Evolutionary conservation across 306 rosid species (phyloP), one percentile per base, ranked within the genome.

Genomic region (Astragalus membranaceus): DNA sequence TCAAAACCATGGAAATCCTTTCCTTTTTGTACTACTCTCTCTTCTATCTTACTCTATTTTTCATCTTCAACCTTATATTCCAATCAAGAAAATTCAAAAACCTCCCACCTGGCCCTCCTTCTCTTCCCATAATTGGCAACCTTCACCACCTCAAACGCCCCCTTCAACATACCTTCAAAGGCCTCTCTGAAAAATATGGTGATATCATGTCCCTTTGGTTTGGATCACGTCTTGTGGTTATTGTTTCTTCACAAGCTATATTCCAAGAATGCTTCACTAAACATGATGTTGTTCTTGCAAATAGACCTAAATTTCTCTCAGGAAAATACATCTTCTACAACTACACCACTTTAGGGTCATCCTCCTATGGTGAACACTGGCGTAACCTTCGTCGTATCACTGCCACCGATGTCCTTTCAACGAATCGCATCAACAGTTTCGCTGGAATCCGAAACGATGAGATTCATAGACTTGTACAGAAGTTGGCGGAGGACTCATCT

Each of bases 361-460:
- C 88, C 7, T 26, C 84, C 3, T 80, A 85, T 32, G 90, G 90
- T 1, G 83, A 85, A 12, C 90, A 85, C 59, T 88, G 90, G 90
- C 90, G 88, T 8, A 88, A 83, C 80, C 86, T 88, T 3, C 94
- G 90, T 14, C 87, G 91, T 4, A 80, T 88, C 3, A 77, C 79
- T 5, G 2, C 87, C 7, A 16, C 56, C 0, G 88, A 88, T 4
- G 84, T 88, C 36, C 85, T 83, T 49, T 88, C 93, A 5, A 9
- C 76, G 0, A 63, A 78, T 2, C 82, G 78, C 6, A 29, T 78
- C 36, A 64, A 55, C 53, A 2, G 10, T 23, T 85, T 72, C 39
- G 2, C 46, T 0, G 65, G 2, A 3, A 50, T 75, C 29, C 76
- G 90, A 11, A 67, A 9, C 6, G 85, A 85, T 4, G 90, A 88